These are phyloP conservation scores for Neospora caninum DNA, from an alignment of 169 alveolate species.

Conservation along the genomic window DNA sequence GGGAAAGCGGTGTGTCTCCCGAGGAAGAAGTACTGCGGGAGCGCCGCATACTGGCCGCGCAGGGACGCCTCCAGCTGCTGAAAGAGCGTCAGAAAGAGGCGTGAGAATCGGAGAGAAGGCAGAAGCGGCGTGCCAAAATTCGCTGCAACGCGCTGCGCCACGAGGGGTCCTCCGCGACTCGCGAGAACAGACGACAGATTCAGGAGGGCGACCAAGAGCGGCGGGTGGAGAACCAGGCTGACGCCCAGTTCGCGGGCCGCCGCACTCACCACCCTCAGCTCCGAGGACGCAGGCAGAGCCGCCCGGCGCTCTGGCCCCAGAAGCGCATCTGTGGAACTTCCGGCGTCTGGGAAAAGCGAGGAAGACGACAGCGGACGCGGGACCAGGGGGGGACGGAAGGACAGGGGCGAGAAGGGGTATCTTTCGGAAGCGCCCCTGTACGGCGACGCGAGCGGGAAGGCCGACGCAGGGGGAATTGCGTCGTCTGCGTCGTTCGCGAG, in stretches of 20 bases:
- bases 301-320: not conserved
- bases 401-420: not conserved
- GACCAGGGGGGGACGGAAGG: too few species aligned
- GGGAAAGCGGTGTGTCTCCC: slow-evolving; percentile 48
- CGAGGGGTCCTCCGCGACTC: slow-evolving; percentile 51
- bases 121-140: not conserved
- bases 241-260: slow-evolving; percentile 63
- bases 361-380: not conserved
- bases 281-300: not conserved
- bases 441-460: not conserved
- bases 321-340: slow-evolving; percentile 51
- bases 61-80: slow-evolving; percentile 61
- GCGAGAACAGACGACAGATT: slow-evolving; percentile 29
- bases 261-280: slow-evolving; percentile 28
- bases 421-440: not conserved
- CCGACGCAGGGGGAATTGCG: not conserved
- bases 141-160: slow-evolving; percentile 44
- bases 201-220: not conserved
- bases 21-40: slow-evolving; percentile 58
- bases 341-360: slow-evolving; percentile 5
- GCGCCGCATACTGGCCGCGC: slow-evolving; percentile 61
- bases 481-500: not conserved
- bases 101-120: slow-evolving; percentile 6
- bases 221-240: slow-evolving; percentile 37
- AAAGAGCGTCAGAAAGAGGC: slow-evolving; percentile 61